Percentiles rank a stretch among this genome's conserved stretches.
Conservation (phyloP, 176 grass and related monocot genomes). For the Rhipidocladum racemiflorum region DNA sequence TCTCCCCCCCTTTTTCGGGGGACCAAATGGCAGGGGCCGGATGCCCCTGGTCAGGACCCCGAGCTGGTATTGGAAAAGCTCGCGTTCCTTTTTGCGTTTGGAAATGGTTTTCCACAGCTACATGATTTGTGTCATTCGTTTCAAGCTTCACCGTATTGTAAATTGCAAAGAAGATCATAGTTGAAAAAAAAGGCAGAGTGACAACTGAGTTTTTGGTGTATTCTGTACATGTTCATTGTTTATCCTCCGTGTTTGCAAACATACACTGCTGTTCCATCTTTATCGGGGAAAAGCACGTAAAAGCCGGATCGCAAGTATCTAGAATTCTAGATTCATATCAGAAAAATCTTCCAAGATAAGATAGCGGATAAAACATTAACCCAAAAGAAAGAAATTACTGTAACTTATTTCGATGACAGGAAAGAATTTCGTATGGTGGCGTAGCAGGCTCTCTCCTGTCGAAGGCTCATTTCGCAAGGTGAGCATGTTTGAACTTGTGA, state of each 20-base stretch:
- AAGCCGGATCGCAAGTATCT: background rate
- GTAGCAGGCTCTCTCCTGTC: background rate
- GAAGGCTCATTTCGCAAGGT: background rate
- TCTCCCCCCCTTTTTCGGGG: conserved; percentile 12
- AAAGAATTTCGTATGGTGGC: background rate
- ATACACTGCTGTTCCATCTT: background rate
- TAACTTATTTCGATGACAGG: background rate
- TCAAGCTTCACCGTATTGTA: conserved; percentile 41
- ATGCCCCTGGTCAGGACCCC: conserved; percentile 36
- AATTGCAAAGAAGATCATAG: conserved; percentile 43
- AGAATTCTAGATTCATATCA: background rate
- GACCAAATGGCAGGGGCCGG: conserved; percentile 37
- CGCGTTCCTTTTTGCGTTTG: conserved; percentile 24
- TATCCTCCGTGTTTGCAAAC: background rate
- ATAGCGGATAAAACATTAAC: background rate
- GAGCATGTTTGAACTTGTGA: too few species aligned
- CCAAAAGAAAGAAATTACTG: background rate
- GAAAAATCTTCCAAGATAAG: background rate
- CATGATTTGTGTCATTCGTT: conserved; percentile 16
- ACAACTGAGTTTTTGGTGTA: conserved; percentile 1
- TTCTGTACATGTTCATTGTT: background rate
- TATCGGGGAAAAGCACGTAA: background rate
- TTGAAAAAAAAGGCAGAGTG: conserved; percentile 28
- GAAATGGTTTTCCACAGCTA: conserved; percentile 49
- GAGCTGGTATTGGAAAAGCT: conserved; percentile 71